Evolutionary conservation across 129 eudicot species (phyloP).

Genomic region (carrot (Daucus carota)): DNA sequence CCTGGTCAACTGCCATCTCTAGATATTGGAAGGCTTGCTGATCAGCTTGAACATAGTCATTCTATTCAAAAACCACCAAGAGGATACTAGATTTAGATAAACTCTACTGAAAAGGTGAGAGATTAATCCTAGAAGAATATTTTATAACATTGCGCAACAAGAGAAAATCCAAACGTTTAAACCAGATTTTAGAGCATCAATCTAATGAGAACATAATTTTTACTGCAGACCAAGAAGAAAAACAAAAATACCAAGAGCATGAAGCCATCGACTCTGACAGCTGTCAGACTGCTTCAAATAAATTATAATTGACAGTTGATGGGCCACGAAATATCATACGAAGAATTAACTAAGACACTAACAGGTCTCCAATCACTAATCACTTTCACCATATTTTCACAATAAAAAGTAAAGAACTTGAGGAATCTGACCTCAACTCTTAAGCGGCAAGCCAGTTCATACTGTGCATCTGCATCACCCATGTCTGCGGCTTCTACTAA

Average conservation of each 20-base stretch:
- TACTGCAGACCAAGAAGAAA: too few species aligned
- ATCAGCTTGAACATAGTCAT: neutral
- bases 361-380: neutral
- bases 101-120: neutral
- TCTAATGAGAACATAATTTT: too few species aligned
- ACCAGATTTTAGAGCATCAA: too few species aligned
- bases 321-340: too few species aligned
- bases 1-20: conserved; percentile 2
- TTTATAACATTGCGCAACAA: neutral
- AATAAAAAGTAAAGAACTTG: neutral
- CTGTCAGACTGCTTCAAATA: too few species aligned
- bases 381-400: neutral
- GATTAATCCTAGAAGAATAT: neutral
- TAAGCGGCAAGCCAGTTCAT: conserved; percentile 66
- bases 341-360: neutral
- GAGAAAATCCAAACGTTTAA: neutral
- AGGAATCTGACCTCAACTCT: conserved; percentile 53
- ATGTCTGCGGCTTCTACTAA: conserved; percentile 87
- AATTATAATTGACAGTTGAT: too few species aligned
- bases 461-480: conserved; percentile 87
- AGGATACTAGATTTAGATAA: neutral
- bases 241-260: too few species aligned
- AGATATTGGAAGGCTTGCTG: conserved; percentile 1
- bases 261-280: too few species aligned
- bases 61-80: neutral